Evolutionary conservation across 2,329 filamentous ascomycete species (phyloP), one percentile per base, ranked within the genome.

Genomic region (Raffaelea deltoideospora): DNA sequence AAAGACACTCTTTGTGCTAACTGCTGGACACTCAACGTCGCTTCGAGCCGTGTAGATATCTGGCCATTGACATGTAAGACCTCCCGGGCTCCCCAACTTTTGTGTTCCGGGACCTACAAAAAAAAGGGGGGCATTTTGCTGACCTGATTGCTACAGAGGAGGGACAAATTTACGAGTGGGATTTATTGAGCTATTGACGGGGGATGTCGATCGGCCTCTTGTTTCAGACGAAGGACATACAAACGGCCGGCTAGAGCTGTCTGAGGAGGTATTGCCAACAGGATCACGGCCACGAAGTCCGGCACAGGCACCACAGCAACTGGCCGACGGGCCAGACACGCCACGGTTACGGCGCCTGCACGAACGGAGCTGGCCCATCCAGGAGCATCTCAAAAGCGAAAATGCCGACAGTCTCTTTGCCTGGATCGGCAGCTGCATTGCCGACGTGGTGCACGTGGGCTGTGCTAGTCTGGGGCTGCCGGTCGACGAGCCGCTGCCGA

Each of bases 361-460:
- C 38, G 81, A 86, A 52, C 76, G 67, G 44, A 72, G 71, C 37
- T 86, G 80, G 79, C 72, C 79, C 8, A 87, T 87, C 47, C 69
- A 69, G 33, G 73, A 85, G 30, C 71, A 78, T 37, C 57, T 86
- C 43, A 85, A 85, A 50, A 72, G 70, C 53, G 74, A 85, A 46
- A 77, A 86, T 43, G 73, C 79, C 1, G 75, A 84, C 39, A 74
- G 76, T 39, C 60, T 88, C 3, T 90, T 90, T 53, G 58, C 67
- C n/a, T 90, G 82, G 82, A 83, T 90, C 45, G 83, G 82, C 20
- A 63, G 70, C 47, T 81, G 78, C 48, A 83, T 90, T 46, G 79
- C 79, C 13, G 65, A 79, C 41, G 79, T 87, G 4, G 75, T 88
- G 14, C 60, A 59, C 23, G 67, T 76, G 42, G 74, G 69, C 8